Conservation (phyloP, 2,329 filamentous ascomycete species). For the Colletotrichum horii region DNA sequence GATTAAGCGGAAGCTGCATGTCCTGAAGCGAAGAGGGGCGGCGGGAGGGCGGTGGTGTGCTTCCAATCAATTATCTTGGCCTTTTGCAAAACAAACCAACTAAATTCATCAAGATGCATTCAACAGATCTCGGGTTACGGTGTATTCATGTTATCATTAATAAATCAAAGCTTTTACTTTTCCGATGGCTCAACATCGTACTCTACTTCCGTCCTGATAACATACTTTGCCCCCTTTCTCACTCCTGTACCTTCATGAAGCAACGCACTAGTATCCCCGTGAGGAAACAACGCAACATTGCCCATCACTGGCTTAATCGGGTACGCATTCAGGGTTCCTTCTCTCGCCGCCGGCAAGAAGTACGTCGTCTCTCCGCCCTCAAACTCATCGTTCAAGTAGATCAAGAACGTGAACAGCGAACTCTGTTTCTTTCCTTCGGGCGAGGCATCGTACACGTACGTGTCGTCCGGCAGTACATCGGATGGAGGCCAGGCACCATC, state of each 20-base stretch:
- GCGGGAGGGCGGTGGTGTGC: too few relatives aligned
- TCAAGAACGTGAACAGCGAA: constrained; percentile 71
- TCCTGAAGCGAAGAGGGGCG: too few relatives aligned
- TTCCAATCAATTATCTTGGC: too few relatives aligned
- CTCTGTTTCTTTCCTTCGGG: constrained; percentile 65
- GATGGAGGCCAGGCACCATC: constrained; percentile 77
- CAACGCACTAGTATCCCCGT: constrained; percentile 69
- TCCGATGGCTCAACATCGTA: constrained; percentile 61
- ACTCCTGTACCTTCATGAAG: constrained; percentile 76
- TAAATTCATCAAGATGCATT: too few relatives aligned
- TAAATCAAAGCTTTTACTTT: neutral
- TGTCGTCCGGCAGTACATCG: constrained; percentile 60
- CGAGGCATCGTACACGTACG: constrained; percentile 71
- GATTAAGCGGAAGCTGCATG: too few relatives aligned
- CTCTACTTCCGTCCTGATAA: constrained; percentile 74
- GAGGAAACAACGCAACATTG: constrained; percentile 71
- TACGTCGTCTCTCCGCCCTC: constrained; percentile 75
- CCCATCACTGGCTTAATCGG: constrained; percentile 73
- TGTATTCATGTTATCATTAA: neutral
- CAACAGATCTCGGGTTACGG: too few relatives aligned
- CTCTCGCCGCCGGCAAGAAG: constrained; percentile 67
- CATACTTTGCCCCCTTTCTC: constrained; percentile 69
- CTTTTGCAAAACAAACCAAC: too few relatives aligned
- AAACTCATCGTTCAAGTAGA: constrained; percentile 76
- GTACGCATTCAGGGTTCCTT: constrained; percentile 73